Percentiles rank a stretch among this genome's conserved stretches.
Evolutionary conservation across 345 rosid species (phyloP).

Genomic region (Ailanthus altissimus): DNA sequence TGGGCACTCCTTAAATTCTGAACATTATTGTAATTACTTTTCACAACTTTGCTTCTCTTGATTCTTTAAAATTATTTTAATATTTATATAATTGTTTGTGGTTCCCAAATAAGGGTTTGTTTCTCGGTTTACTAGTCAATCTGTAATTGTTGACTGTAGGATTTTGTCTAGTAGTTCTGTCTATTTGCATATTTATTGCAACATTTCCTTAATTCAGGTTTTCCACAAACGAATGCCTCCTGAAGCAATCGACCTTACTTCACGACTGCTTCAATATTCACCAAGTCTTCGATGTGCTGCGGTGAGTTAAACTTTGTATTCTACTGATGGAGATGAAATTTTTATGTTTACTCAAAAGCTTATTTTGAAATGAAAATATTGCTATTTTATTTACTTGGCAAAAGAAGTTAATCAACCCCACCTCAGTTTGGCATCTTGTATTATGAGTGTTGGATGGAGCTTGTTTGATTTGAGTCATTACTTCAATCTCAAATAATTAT

Average conservation of each 20-base stretch:
- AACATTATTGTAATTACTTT: too few relatives aligned
- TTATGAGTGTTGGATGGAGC: not conserved
- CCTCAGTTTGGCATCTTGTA: not conserved
- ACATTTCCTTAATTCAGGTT: slow-evolving; percentile 41
- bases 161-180: not conserved
- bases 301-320: slow-evolving; percentile 43
- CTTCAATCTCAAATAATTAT: not conserved
- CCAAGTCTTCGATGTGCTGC: slow-evolving; percentile 81
- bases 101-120: not conserved
- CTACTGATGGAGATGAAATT: not conserved
- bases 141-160: not conserved
- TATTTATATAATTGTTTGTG: not conserved
- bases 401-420: not conserved
- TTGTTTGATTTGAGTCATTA: not conserved
- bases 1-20: not conserved
- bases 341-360: not conserved
- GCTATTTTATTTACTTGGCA: not conserved
- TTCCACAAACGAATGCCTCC: slow-evolving; percentile 89
- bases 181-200: not conserved
- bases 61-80: not conserved
- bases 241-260: slow-evolving; percentile 84
- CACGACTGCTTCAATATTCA: slow-evolving; percentile 81
- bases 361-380: not conserved
- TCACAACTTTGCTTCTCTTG: not conserved
- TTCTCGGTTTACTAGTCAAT: not conserved